Conservation (phyloP, 352 stramenopile genomes). For the Globisporangium heterothallicum region DNA sequence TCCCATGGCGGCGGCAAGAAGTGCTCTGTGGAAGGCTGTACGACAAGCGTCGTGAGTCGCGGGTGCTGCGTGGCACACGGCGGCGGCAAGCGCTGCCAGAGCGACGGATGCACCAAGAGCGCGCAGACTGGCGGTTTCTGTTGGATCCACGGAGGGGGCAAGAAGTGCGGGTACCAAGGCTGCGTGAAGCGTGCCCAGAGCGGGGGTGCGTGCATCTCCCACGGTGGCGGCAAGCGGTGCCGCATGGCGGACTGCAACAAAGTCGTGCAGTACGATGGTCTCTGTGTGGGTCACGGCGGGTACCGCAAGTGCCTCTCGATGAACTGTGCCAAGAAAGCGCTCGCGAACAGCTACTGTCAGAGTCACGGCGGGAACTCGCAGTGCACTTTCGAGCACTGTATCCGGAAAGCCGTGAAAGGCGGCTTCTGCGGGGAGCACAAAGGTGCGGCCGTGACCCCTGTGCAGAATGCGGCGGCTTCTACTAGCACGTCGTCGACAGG, state of each 20-base stretch:
- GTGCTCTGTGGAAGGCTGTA: constrained; percentile 27
- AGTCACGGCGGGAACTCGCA: constrained; percentile 28
- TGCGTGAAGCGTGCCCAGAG: constrained; percentile 38
- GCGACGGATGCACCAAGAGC: constrained; percentile 27
- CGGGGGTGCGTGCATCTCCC: constrained; percentile 36
- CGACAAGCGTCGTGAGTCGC: constrained; percentile 35
- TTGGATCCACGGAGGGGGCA: constrained; percentile 42
- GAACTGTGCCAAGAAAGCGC: constrained; percentile 32
- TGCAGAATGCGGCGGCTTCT: neutral
- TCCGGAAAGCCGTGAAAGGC: constrained; percentile 22
- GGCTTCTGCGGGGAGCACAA: constrained; percentile 25
- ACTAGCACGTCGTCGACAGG: neutral
- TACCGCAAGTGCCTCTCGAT: constrained; percentile 32
- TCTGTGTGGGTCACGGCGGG: constrained; percentile 41
- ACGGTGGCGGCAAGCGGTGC: constrained; percentile 34
- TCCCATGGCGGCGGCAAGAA: constrained; percentile 62
- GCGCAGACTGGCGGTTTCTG: constrained; percentile 37
- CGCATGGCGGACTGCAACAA: constrained; percentile 27
- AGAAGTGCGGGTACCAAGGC: constrained; percentile 33
- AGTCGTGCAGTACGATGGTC: constrained; percentile 36
- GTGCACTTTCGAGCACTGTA: constrained; percentile 16
- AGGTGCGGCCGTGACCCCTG: constrained; percentile 2
- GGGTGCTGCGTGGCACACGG: constrained; percentile 45
- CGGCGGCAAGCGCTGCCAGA: constrained; percentile 40
- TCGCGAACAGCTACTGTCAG: constrained; percentile 31